Evolutionary conservation across 2,329 filamentous ascomycete species (phyloP), one percentile per base, ranked within the genome.

Genomic region (Penicillium brasilianum): DNA sequence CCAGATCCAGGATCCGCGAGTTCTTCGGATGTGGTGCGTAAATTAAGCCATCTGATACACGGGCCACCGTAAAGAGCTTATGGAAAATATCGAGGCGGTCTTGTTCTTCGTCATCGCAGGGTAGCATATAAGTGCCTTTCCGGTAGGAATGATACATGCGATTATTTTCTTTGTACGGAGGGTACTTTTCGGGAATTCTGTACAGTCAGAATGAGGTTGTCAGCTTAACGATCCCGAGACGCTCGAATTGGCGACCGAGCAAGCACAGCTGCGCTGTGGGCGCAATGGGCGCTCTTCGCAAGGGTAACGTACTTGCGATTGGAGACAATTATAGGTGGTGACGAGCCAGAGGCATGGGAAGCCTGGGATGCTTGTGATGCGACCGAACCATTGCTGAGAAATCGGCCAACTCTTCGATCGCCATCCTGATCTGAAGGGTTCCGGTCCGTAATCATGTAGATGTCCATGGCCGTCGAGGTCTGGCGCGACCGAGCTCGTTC

Each of bases 61-160:
- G 87, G 53, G 87, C 87, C 20, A 90, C 84, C 16, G 84, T 81
- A 71, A 93, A 90, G 67, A 94, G 81, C 71, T 91, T 90, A 80
- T 96, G 90, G 72, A 92, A 89, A 50, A 94, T 89, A 72, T 96
- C 92, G 72, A 94, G 84, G 66, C 91, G 87, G 74, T 93, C 90
- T 71, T 88, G 85, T 76, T 95, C 92, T 63, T 83, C 80, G 85
- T 90, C 87, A 75, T 95, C 92, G 74, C 90, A 90, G 22, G 92
- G 92, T 65, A 90, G 87, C 77, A 91, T 82, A 75, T 94, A 94
- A 68, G 88, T 86, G 57, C 88, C 88, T 68, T 81, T 84, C 64
- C 85, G 84, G 75, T 83, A 92, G 25, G 84, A 85, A 72, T 90
- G 88, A 74, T 92, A 94, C 63, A 82, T 81, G 57, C 91, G 85